Conservation (phyloP, 2,329 filamentous ascomycete genomes). For the Xylariaceae sp. region DNA sequence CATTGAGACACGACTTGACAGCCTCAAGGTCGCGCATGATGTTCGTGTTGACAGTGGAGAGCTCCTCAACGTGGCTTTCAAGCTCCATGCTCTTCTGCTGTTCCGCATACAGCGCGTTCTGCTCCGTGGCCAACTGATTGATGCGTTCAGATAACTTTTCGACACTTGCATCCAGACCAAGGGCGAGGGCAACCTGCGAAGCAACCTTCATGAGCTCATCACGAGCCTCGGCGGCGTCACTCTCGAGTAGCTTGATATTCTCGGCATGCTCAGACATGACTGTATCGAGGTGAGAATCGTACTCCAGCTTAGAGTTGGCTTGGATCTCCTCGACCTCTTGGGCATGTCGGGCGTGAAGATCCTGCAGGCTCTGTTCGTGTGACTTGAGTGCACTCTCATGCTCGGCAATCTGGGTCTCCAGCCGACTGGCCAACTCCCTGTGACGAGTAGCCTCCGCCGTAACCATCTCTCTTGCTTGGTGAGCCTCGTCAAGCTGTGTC, state of each 20-base stretch:
- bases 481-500: slow-evolving; percentile 59
- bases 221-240: slow-evolving; percentile 57
- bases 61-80: slow-evolving; percentile 45
- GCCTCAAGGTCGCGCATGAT: slow-evolving; percentile 56
- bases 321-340: slow-evolving; percentile 43
- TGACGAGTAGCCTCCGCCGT: slow-evolving; percentile 36
- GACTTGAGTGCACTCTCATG: slow-evolving; percentile 51
- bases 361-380: slow-evolving; percentile 43
- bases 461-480: slow-evolving; percentile 49
- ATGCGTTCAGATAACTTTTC: slow-evolving; percentile 60
- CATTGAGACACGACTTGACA: slow-evolving; percentile 46
- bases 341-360: slow-evolving; percentile 42
- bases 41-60: slow-evolving; percentile 50
- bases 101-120: slow-evolving; percentile 52
- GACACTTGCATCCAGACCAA: slow-evolving; percentile 57
- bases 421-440: slow-evolving; percentile 39
- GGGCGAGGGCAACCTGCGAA: slow-evolving; percentile 51
- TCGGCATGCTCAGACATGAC: slow-evolving; percentile 56
- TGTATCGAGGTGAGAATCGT: slow-evolving; percentile 49
- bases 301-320: slow-evolving; percentile 42
- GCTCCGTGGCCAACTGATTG: slow-evolving; percentile 46
- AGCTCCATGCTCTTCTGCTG: slow-evolving; percentile 53
- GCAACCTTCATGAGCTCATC: slow-evolving; percentile 59
- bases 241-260: slow-evolving; percentile 47
- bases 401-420: slow-evolving; percentile 52